Conservation (phyloP, 176 grass and related monocot genomes). For the Musa beccarii region DNA sequence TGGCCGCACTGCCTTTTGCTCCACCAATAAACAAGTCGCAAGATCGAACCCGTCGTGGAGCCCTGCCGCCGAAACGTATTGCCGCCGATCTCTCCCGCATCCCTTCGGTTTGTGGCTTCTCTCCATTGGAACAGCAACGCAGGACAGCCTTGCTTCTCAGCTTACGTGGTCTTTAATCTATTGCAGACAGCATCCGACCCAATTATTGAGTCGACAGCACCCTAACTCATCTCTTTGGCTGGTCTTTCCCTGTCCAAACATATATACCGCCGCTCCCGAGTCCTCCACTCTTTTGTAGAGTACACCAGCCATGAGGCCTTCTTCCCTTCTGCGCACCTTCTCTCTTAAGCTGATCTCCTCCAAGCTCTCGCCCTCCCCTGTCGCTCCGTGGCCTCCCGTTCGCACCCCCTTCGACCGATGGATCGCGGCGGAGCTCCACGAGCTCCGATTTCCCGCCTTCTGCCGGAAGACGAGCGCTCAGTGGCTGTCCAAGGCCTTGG, state of each 20-base stretch:
- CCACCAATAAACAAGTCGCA: neutral
- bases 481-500: slow-evolving; percentile 51
- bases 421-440: slow-evolving; percentile 63
- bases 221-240: neutral
- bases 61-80: neutral
- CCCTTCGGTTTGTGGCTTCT: neutral
- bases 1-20: neutral
- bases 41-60: neutral
- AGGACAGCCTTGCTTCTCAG: neutral
- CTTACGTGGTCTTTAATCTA: no score
- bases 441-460: slow-evolving; percentile 37
- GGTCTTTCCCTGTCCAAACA: neutral
- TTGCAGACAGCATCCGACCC: neutral
- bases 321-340: slow-evolving; percentile 49
- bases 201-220: slow-evolving; percentile 1
- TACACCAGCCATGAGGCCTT: slow-evolving; percentile 51
- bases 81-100: neutral
- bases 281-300: neutral
- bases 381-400: slow-evolving; percentile 68
- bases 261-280: neutral
- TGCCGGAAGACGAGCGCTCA: slow-evolving; percentile 33
- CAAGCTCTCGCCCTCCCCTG: slow-evolving; percentile 32
- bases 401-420: slow-evolving; percentile 69
- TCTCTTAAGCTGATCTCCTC: slow-evolving; percentile 18
- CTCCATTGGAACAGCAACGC: slow-evolving; percentile 9